Conservation (phyloP, 2,329 filamentous ascomycete species). For the Exophiala calicioides region DNA sequence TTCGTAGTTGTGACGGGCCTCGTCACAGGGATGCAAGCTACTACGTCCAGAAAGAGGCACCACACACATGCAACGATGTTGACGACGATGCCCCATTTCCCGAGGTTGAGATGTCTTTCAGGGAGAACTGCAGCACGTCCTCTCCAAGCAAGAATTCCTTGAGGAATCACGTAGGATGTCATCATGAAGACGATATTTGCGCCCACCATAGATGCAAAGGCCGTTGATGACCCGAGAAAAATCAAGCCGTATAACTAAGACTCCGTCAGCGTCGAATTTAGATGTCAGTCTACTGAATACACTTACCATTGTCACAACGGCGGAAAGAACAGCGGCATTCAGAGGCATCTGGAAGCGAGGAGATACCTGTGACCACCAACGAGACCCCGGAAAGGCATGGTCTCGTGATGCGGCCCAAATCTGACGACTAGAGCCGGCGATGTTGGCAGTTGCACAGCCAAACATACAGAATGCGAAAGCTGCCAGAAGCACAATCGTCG, state of each 20-base stretch:
- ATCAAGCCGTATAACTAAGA: constrained; percentile 50
- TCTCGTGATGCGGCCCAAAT: constrained; percentile 53
- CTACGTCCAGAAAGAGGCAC: constrained; percentile 34
- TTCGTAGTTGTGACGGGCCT: constrained; percentile 17
- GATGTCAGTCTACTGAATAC: not conserved
- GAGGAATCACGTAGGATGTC: constrained; percentile 48
- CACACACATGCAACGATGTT: constrained; percentile 34
- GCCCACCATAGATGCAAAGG: constrained; percentile 47
- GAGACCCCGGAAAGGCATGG: constrained; percentile 47
- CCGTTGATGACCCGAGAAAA: constrained; percentile 51
- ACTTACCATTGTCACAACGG: constrained; percentile 7
- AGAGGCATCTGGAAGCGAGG: constrained; percentile 43
- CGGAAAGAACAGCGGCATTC: constrained; percentile 48
- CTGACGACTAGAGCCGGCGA: constrained; percentile 33
- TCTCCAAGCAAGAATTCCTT: constrained; percentile 47
- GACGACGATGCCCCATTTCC: constrained; percentile 45
- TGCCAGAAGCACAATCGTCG: constrained; percentile 50
- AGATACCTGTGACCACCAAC: constrained; percentile 36
- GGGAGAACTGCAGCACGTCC: constrained; percentile 45
- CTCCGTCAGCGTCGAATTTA: constrained; percentile 41
- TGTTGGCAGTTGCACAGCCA: constrained; percentile 14
- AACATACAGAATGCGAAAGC: constrained; percentile 41
- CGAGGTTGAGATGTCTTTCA: constrained; percentile 47
- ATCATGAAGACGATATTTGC: constrained; percentile 44
- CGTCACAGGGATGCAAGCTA: constrained; percentile 36